These are phyloP conservation scores for Penicillium paradoxum DNA, from an alignment of 495 filamentous ascomycete genomes.

Conservation along the genomic window DNA sequence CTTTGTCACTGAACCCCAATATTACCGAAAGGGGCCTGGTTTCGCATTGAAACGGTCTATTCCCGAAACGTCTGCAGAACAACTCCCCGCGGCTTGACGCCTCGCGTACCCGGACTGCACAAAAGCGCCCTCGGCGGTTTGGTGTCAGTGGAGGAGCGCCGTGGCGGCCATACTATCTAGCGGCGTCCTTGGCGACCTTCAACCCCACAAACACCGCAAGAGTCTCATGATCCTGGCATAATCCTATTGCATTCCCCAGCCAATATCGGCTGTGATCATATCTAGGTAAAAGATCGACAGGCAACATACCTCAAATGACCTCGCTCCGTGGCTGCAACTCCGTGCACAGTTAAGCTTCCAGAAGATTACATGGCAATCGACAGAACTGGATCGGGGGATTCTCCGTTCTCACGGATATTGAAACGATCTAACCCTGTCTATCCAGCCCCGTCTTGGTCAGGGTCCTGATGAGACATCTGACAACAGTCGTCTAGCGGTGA, in stretches of 20 bases:
- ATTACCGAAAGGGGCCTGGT: slow-evolving; percentile 10
- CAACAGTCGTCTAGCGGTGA: slow-evolving; percentile 3
- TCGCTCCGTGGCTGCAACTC: background rate
- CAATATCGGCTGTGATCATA: background rate
- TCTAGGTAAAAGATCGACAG: background rate
- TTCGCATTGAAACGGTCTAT: slow-evolving; percentile 21
- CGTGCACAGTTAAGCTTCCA: background rate
- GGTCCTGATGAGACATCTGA: slow-evolving; percentile 1
- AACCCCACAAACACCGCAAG: background rate
- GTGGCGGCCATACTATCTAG: slow-evolving; percentile 1
- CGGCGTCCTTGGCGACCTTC: slow-evolving; percentile 7
- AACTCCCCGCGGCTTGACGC: slow-evolving; percentile 5
- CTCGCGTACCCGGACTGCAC: background rate
- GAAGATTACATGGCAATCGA: background rate
- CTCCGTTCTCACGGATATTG: slow-evolving; percentile 23
- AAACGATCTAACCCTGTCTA: slow-evolving; percentile 10
- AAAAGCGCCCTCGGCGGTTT: background rate
- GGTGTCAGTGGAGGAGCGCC: slow-evolving; percentile 6
- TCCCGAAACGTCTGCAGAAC: slow-evolving; percentile 13
- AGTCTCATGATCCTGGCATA: slow-evolving; percentile 12
- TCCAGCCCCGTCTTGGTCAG: slow-evolving; percentile 4
- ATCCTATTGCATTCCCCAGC: background rate
- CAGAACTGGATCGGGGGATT: slow-evolving; percentile 20
- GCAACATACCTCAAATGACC: background rate
- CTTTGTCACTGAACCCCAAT: slow-evolving; percentile 3